Conservation (phyloP, 2,329 filamentous ascomycete genomes). For the Chaetomiaceae sp. region DNA sequence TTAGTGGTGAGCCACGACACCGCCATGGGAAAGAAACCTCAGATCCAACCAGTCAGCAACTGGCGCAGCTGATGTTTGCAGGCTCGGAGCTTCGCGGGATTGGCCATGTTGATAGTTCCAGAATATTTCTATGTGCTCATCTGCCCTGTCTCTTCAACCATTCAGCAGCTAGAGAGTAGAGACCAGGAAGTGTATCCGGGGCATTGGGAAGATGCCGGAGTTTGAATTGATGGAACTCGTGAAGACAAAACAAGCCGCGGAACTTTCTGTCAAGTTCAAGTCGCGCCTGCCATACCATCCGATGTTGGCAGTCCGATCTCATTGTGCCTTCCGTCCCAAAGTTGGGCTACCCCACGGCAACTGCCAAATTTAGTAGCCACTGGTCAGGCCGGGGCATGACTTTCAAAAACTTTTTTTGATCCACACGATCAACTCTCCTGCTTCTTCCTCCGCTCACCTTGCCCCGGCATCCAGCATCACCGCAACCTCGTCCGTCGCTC, state of each 20-base stretch:
- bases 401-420: no score
- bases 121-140: slow-evolving; percentile 20
- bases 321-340: no score
- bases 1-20: slow-evolving; percentile 5
- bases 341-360: not conserved
- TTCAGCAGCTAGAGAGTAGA: slow-evolving; percentile 13
- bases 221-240: not conserved
- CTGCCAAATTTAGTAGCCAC: no score
- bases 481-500: not conserved
- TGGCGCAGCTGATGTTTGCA: slow-evolving; percentile 1
- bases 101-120: slow-evolving; percentile 18
- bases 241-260: no score
- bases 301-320: no score
- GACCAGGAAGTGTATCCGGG: slow-evolving; percentile 3
- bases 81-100: slow-evolving; percentile 2
- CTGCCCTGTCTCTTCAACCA: slow-evolving; percentile 8
- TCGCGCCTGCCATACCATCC: no score
- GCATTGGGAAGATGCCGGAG: not conserved
- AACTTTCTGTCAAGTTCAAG: no score
- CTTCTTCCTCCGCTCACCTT: slow-evolving; percentile 3
- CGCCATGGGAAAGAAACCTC: not conserved
- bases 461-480: not conserved
- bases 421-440: no score
- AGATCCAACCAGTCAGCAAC: slow-evolving; percentile 2
- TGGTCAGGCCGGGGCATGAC: no score